phyloP scores from a whole-genome alignment of 2,329 filamentous ascomycete genomes.

The Fusarium chlamydosporum region DNA sequence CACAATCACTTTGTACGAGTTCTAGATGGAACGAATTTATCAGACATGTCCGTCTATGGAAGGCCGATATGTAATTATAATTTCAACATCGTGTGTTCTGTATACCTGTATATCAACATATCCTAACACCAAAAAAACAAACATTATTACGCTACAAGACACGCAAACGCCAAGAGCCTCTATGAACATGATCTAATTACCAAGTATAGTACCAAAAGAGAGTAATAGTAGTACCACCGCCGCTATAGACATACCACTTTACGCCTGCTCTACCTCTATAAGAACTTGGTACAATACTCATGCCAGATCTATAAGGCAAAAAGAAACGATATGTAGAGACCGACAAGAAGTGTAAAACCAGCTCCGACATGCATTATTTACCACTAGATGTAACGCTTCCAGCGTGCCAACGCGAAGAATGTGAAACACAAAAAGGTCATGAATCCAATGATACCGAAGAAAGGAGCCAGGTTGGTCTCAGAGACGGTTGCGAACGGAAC shows the following conservation, averaged over 20 bases:
- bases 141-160: constrained; percentile 3
- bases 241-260: constrained; percentile 18
- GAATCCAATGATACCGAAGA: constrained; percentile 50
- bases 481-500: constrained; percentile 72
- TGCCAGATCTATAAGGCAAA: constrained; percentile 38
- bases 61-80: neutral
- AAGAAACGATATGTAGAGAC: constrained; percentile 24
- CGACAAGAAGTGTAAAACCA: constrained; percentile 7
- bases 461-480: constrained; percentile 62
- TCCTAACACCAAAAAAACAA: neutral
- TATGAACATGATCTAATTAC: constrained; percentile 25
- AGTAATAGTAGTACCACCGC: constrained; percentile 17
- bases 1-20: neutral
- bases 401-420: constrained; percentile 63
- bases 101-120: neutral
- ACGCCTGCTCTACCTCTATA: constrained; percentile 20
- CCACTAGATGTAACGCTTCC: constrained; percentile 62
- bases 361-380: constrained; percentile 47
- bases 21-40: neutral
- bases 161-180: constrained; percentile 21
- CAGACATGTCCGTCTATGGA: neutral
- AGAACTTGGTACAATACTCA: constrained; percentile 26
- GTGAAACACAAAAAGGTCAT: constrained; percentile 68
- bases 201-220: constrained; percentile 27
- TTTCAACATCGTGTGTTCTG: neutral